Evolutionary conservation across 129 eudicot species (phyloP), one percentile per base, ranked within the genome.

Genomic region (Mikania micrantha): DNA sequence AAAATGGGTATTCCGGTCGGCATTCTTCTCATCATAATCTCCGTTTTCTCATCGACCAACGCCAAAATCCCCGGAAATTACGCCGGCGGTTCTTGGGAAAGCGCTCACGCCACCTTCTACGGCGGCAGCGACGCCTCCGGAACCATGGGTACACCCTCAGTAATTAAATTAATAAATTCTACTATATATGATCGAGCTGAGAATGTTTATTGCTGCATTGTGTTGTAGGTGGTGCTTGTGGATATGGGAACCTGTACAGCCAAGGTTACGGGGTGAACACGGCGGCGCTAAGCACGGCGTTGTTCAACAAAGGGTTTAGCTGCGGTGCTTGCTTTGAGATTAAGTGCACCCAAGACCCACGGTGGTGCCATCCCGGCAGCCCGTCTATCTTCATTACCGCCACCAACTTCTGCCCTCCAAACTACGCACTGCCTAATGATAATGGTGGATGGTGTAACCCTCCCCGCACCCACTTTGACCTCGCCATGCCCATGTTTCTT

Each of bases 401-500:
- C 29, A 91, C 97, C 19, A 90, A 90, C 53, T 87, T 90, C 44
- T 90, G 95, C 79, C 97, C 95, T 7, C 95, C 95, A 0, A 90
- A 90, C 52, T 84, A 27, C 53, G 91, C 95, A 0, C 76, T 69
- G 7, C 75, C 97, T 19, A 84, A 49, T 22, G 91, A 90, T 60
- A 71, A 82, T 41, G 97, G 95, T 0, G 95, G 95, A 4, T 91
- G 95, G 95, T 91, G 97, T 80, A 87, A 91, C 80, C 97, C 97
- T 19, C 97, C 97, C 54, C 90, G 86, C 4, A 76, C 88, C 3
- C 95, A 91, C 39, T 91, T 91, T 25, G 97, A 91, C 24, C 97
- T 91, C 1, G 84, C 97, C n/a, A 75, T 80, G 95, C 97, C 97
- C 11, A 77, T 87, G 84, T 90, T 90, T 60, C 90, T 80, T 35